Evolutionary conservation across 1,284 basidiomycete genomes (phyloP).

Genomic region (Puccinia triticina): DNA sequence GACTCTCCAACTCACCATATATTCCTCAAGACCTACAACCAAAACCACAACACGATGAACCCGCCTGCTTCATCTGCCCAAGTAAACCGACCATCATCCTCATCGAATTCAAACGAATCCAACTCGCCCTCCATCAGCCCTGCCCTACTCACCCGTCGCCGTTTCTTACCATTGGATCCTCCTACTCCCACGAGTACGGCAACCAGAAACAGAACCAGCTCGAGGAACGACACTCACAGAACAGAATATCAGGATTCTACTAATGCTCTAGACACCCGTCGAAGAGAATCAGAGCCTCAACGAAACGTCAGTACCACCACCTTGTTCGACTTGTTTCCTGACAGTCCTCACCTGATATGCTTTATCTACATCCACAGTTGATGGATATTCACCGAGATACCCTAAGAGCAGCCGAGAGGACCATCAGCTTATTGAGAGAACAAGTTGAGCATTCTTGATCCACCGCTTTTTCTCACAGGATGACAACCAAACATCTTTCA

Average conservation of each 20-base stretch:
- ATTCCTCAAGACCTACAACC: too few relatives aligned
- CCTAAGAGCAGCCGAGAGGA: conserved; percentile 37
- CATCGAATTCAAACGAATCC: too few relatives aligned
- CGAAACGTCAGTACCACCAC: conserved; percentile 16
- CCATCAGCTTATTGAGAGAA: conserved; percentile 44
- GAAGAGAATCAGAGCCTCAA: conserved; percentile 27
- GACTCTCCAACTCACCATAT: too few relatives aligned
- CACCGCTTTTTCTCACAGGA: neutral
- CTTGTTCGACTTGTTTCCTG: neutral
- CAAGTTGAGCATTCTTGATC: conserved; percentile 25
- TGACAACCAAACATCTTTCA: neutral
- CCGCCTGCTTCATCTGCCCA: too few relatives aligned
- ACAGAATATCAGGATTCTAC: neutral
- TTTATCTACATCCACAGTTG: conserved; percentile 4
- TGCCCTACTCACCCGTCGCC: too few relatives aligned
- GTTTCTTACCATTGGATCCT: neutral
- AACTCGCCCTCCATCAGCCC: too few relatives aligned
- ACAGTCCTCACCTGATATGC: neutral
- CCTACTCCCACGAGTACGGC: neutral
- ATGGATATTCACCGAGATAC: conserved; percentile 41
- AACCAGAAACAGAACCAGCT: neutral
- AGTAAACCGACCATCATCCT: too few relatives aligned
- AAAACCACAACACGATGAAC: too few relatives aligned
- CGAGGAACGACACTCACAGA: neutral
- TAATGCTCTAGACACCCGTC: conserved; percentile 6